Conservation (phyloP, 202 grass and related monocot species). For the Zoysia matrella region DNA sequence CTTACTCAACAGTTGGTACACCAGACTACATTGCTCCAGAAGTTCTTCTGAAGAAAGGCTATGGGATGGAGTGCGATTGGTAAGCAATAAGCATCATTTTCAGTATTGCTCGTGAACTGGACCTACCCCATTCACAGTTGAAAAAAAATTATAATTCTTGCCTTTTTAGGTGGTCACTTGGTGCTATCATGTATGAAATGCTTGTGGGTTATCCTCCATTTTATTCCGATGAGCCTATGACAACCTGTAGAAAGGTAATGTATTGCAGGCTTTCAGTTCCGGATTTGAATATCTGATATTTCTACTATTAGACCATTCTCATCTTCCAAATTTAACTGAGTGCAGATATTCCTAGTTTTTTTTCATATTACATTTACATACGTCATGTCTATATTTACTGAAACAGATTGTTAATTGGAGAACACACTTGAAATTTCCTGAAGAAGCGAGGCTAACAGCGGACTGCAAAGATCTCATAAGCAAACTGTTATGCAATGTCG, state of each 20-base stretch:
- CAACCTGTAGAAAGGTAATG: conserved; percentile 97
- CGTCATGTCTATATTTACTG: conserved; percentile 9
- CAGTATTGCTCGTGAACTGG: conserved; percentile 9
- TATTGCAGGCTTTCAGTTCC: conserved; percentile 31
- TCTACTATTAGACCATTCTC: conserved; percentile 2
- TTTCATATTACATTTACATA: conserved; percentile 5
- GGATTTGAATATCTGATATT: conserved; percentile 10
- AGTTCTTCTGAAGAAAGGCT: no score
- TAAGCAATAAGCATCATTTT: conserved; percentile 47
- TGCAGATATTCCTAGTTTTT: conserved; percentile 24
- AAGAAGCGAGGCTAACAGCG: conserved; percentile 76
- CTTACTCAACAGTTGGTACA: conserved; percentile 97
- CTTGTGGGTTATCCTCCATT: conserved; percentile 98
- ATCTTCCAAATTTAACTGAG: conserved; percentile 27
- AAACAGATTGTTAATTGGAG: conserved; percentile 97
- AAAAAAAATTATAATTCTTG: conserved; percentile 7
- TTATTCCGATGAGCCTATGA: conserved; percentile 98
- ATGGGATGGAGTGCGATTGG: conserved; percentile 90
- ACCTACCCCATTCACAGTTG: conserved; percentile 30
- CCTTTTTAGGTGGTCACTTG: conserved; percentile 90
- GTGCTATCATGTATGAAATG: conserved; percentile 99
- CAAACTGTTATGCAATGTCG: conserved; percentile 92
- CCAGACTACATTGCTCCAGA: conserved; percentile 82
- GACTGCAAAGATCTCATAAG: conserved; percentile 89
- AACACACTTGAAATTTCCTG: conserved; percentile 98